These are phyloP conservation scores for Blastobotrys mokoenaii DNA, from an alignment of 805 yeast species.

Conservation along the genomic window DNA sequence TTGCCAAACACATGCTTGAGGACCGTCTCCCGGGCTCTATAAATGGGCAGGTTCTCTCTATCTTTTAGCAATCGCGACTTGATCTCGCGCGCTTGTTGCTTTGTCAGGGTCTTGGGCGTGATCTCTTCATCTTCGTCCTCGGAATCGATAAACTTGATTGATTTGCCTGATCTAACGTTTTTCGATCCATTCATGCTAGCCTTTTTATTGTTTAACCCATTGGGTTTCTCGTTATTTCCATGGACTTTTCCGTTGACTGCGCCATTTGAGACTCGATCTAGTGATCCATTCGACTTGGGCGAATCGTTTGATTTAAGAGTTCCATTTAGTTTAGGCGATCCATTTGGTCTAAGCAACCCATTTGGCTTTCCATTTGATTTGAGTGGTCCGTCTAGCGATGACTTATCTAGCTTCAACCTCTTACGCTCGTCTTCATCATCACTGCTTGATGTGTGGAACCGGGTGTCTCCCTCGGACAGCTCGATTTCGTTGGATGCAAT, in stretches of 20 bases:
- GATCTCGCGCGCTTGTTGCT: slow-evolving; percentile 8
- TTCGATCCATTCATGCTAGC: background rate
- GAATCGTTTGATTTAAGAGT: too few species aligned
- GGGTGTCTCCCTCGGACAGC: slow-evolving; percentile 10
- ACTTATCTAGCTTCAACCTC: too few species aligned
- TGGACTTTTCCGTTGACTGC: too few species aligned
- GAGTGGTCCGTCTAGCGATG: too few species aligned
- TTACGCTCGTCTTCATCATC: background rate
- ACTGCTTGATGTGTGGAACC: slow-evolving; percentile 6
- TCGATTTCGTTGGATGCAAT: slow-evolving; percentile 2
- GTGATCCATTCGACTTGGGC: too few species aligned
- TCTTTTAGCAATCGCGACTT: slow-evolving; percentile 39
- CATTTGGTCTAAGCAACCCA: too few species aligned
- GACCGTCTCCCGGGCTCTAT: slow-evolving; percentile 57
- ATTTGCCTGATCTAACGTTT: background rate
- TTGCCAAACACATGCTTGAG: slow-evolving; percentile 44
- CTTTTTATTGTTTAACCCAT: background rate
- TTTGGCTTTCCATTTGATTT: too few species aligned
- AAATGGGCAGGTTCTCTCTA: slow-evolving; percentile 66
- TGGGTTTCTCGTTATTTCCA: background rate
- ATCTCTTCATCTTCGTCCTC: slow-evolving; percentile 15
- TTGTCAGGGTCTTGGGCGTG: background rate
- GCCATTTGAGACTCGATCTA: too few species aligned
- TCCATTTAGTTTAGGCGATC: too few species aligned
- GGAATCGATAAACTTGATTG: slow-evolving; percentile 13